Percentiles rank a stretch among this genome's conserved stretches.
These are phyloP conservation scores for Dothistroma septosporum DNA, from an alignment of 2,329 filamentous ascomycete genomes.

Conservation along the genomic window DNA sequence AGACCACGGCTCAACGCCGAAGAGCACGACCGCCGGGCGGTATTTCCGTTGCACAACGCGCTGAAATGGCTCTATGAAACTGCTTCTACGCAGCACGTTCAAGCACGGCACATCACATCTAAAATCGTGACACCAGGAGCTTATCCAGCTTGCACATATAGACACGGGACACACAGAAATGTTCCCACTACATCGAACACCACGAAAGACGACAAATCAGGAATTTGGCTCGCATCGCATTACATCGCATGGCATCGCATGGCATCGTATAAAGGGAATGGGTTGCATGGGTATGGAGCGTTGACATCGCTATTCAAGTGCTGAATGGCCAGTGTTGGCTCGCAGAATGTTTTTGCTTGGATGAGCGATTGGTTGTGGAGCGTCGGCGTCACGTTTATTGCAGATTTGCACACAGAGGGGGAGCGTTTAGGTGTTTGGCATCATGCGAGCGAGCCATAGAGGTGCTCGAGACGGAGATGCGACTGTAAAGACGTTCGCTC, in stretches of 20 bases:
- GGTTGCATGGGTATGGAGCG: not conserved
- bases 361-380: not conserved
- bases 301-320: constrained; percentile 29
- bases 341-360: constrained; percentile 2
- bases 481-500: too few species aligned
- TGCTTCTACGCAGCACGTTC: not conserved
- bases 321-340: constrained; percentile 23
- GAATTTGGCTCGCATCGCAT: not conserved
- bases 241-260: not conserved
- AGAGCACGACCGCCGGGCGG: not conserved
- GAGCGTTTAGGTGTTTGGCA: not conserved
- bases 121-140: not conserved
- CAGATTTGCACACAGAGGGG: not conserved
- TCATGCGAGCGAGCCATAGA: too few species aligned
- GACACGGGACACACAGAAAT: not conserved
- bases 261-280: not conserved
- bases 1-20: constrained; percentile 4
- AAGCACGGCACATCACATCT: not conserved
- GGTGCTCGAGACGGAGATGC: too few species aligned
- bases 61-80: constrained; percentile 1
- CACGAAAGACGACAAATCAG: not conserved
- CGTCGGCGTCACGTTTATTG: not conserved
- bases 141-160: constrained; percentile 3
- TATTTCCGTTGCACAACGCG: not conserved
- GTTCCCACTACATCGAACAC: not conserved